Evolutionary conservation across 208 protist species (phyloP), one percentile per base, ranked within the genome.

Genomic region (Wallacemonas collosoma): DNA sequence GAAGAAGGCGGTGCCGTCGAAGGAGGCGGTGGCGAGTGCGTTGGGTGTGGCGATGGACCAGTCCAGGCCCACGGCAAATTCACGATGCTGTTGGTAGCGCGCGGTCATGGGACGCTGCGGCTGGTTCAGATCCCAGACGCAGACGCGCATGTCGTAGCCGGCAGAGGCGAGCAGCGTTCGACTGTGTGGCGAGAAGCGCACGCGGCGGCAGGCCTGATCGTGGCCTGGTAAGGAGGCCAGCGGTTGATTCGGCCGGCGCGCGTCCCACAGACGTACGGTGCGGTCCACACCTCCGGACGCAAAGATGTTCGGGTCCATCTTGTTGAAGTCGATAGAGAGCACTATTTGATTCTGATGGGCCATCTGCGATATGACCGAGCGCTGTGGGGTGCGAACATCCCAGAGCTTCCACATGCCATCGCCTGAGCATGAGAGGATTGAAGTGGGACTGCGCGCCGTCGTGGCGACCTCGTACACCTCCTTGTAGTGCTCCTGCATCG

Each of bases 341-440:
- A 97, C 81, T 55, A 96, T 94, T 68, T 95, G 84, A 72, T 94
- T 83, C 43, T 94, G 72, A 75, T 97, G 91, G 1, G 80, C 93
- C 62, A 88, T 76, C 76, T 95, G 88, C 40, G 89, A 88, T 60
- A 97, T 66, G 5, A 89, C 86, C 45, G 93, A 87, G 50, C 77
- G 80, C 73, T 86, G 80, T 62, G 83, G 79, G 9, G 68, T 69
- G 56, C 93, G 90, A 8, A 78, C 73, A 73, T 97, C 93, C 93
- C 93, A 97, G 77, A 97, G 79, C 87, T 95, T 97, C 89, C 90
- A 97, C 54, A 82, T 88, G 62, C 90, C 91, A 61, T 97, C 93
- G 8, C 93, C 93, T 9, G 88, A 93, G 88, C 89, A 95, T 15
- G 91, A 96, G 15, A 95, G 71, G 68, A 97, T 92, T 3, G 89